Conservation (phyloP, 2,329 filamentous ascomycete species). For the Colletotrichum sp. region DNA sequence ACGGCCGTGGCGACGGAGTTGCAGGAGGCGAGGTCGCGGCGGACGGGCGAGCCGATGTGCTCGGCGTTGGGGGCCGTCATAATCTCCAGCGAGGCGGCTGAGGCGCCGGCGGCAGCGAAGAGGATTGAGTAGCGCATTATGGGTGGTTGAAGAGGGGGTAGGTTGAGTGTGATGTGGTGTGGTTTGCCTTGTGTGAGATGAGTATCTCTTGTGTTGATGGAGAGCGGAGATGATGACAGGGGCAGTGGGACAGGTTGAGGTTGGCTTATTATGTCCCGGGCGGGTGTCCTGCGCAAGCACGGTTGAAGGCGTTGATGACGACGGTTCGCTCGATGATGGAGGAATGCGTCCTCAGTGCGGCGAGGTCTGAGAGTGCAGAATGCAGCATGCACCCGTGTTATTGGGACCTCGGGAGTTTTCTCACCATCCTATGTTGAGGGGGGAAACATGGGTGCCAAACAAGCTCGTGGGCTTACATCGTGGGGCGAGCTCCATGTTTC, state of each 20-base stretch:
- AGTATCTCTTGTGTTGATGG: not conserved
- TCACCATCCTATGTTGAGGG: not conserved
- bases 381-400: not conserved
- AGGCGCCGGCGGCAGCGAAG: not conserved
- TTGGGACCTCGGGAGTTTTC: not conserved
- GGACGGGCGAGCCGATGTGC: not conserved
- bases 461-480: not conserved
- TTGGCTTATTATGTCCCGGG: not conserved
- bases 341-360: not conserved
- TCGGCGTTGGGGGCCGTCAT: not conserved
- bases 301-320: not conserved
- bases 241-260: not conserved
- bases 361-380: not conserved
- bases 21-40: constrained; percentile 14
- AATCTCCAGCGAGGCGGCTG: not conserved
- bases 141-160: not conserved
- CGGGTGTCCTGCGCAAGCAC: not conserved
- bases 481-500: not conserved
- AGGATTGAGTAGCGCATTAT: not conserved
- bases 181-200: not conserved
- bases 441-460: not conserved
- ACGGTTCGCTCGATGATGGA: not conserved
- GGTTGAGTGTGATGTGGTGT: not conserved
- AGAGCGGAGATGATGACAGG: not conserved
- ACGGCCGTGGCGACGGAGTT: constrained; percentile 23